These are phyloP conservation scores for Aspergillus texensis DNA, from an alignment of 2,329 filamentous ascomycete genomes.

Conservation along the genomic window DNA sequence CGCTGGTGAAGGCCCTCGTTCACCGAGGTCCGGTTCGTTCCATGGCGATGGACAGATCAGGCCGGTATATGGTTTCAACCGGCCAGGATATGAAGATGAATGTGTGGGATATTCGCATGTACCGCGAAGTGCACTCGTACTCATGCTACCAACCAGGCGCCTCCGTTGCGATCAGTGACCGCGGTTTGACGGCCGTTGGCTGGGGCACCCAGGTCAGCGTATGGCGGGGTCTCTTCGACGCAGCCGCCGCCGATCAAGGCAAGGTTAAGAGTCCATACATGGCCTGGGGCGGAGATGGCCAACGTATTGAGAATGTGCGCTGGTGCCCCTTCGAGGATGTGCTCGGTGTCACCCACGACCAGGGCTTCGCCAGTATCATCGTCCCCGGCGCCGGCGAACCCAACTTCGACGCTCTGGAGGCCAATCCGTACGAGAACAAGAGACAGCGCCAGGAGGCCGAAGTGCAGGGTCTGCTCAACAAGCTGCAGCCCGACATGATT, in stretches of 20 bases:
- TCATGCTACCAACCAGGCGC: conserved; percentile 80
- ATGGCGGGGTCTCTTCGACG: conserved; percentile 88
- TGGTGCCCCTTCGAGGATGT: conserved; percentile 98
- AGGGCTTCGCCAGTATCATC: conserved; percentile 86
- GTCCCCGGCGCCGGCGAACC: conserved; percentile 94
- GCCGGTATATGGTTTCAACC: conserved; percentile 92
- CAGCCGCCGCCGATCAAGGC: conserved; percentile 68
- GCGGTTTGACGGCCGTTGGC: conserved; percentile 81
- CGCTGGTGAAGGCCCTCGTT: conserved; percentile 86
- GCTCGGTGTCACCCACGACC: conserved; percentile 79
- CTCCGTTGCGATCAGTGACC: conserved; percentile 85
- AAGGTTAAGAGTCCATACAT: conserved; percentile 90
- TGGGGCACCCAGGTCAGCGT: conserved; percentile 88
- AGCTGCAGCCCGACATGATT: conserved; percentile 96
- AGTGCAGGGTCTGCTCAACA: conserved; percentile 87
- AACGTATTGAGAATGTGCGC: conserved; percentile 74
- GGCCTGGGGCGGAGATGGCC: conserved; percentile 85
- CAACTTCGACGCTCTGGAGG: conserved; percentile 91
- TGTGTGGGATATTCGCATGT: conserved; percentile 95
- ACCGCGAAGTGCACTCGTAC: conserved; percentile 89
- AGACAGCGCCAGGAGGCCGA: conserved; percentile 93
- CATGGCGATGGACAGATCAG: conserved; percentile 82
- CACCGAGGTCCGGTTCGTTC: conserved; percentile 87
- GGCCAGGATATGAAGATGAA: conserved; percentile 89
- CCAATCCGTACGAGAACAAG: conserved; percentile 90